Conservation (phyloP, 257 asterid genomes). For the Ilex asprella region DNA sequence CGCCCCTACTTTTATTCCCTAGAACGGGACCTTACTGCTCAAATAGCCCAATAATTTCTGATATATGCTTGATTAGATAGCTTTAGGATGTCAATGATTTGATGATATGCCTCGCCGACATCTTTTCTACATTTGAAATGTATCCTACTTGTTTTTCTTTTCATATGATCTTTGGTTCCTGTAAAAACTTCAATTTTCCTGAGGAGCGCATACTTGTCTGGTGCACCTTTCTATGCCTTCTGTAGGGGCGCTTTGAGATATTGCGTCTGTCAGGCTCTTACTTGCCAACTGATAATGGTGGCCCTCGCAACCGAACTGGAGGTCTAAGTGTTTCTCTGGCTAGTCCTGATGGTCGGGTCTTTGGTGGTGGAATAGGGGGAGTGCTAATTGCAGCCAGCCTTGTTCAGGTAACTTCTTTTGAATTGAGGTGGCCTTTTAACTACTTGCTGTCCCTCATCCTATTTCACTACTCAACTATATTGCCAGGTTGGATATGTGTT, state of each 20-base stretch:
- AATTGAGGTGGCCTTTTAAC: conserved; percentile 3
- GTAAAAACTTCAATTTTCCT: background rate
- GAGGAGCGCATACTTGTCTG: background rate
- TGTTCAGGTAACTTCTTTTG: conserved; percentile 45
- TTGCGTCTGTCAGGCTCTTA: conserved; percentile 69
- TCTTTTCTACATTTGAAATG: no score
- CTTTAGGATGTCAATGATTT: no score
- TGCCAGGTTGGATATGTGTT: no score
- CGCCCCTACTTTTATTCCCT: no score
- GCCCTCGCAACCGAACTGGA: conserved; percentile 46
- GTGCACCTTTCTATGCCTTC: background rate
- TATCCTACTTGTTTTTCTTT: no score
- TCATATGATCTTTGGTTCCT: background rate
- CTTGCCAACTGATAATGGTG: conserved; percentile 36
- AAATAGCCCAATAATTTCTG: no score
- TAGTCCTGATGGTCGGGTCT: conserved; percentile 81
- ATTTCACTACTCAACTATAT: no score
- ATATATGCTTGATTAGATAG: no score
- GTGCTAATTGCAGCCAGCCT: conserved; percentile 79
- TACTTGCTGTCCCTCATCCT: no score
- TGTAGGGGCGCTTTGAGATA: conserved; percentile 78
- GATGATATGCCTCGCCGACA: background rate
- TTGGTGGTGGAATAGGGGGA: conserved; percentile 83
- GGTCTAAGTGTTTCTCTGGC: conserved; percentile 60
- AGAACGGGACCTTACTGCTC: no score